Conservation (phyloP, 305 asterid genomes). For the Salvia sclarea region DNA sequence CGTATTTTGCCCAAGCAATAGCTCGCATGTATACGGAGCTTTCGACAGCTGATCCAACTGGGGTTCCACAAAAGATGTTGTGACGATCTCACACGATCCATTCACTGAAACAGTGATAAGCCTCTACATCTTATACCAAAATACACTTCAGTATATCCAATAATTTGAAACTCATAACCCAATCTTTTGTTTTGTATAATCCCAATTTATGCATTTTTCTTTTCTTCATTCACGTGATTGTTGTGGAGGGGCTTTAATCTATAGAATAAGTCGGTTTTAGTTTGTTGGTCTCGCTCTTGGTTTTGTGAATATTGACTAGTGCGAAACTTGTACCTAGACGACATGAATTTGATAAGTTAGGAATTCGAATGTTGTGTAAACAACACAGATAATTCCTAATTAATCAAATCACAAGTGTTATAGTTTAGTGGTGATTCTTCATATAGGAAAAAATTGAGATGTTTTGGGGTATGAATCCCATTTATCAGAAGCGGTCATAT, state of each 20-base stretch:
- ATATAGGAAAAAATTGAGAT: no score
- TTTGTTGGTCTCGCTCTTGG: background rate
- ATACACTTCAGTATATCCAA: background rate
- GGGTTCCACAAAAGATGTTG: slow-evolving; percentile 41
- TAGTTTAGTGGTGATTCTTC: no score
- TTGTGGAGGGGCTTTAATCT: background rate
- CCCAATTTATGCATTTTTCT: background rate
- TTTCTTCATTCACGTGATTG: background rate
- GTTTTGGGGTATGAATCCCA: no score
- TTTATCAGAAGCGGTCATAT: no score
- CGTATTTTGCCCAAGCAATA: slow-evolving; percentile 75
- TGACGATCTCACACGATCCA: slow-evolving; percentile 26
- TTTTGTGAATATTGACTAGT: background rate
- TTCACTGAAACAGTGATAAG: background rate
- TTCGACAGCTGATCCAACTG: slow-evolving; percentile 62
- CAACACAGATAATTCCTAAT: background rate
- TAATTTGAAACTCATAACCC: background rate
- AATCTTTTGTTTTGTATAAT: background rate
- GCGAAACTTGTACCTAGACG: background rate
- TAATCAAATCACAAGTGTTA: background rate
- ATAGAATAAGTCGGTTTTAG: background rate
- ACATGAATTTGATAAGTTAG: background rate
- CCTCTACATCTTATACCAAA: background rate
- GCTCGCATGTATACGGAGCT: slow-evolving; percentile 74
- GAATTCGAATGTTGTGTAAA: background rate